phyloP scores from a whole-genome alignment of 2,329 filamentous ascomycete genomes.

The Blastomyces percursus region DNA sequence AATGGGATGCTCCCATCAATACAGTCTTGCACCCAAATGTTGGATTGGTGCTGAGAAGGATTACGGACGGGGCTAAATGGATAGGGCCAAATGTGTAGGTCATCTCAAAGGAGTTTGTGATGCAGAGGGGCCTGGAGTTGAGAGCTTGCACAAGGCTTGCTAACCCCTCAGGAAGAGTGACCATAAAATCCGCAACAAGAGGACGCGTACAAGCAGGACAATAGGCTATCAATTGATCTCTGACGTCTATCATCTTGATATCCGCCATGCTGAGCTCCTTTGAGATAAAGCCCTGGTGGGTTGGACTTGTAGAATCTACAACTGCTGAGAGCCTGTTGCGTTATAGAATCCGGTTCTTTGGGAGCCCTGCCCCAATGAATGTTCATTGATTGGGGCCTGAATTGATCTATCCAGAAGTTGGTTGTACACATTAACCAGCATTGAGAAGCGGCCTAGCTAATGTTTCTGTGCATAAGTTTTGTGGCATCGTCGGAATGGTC shows the following conservation, averaged over 20 bases:
- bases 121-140: conserved; percentile 9
- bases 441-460: background rate
- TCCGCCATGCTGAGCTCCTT: conserved; percentile 1
- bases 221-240: background rate
- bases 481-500: conserved; percentile 8
- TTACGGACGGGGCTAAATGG: conserved; percentile 8
- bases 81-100: conserved; percentile 12
- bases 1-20: conserved; percentile 13
- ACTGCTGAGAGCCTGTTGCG: background rate
- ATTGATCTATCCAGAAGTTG: conserved; percentile 7
- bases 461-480: conserved; percentile 7
- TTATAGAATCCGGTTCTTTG: conserved; percentile 2
- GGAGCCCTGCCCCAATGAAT: background rate
- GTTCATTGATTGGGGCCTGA: conserved; percentile 2
- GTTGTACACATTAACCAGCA: conserved; percentile 6
- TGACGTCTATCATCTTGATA: conserved; percentile 6
- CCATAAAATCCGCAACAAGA: conserved; percentile 13
- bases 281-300: conserved; percentile 1
- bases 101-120: conserved; percentile 11
- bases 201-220: background rate
- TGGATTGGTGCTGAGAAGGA: conserved; percentile 3
- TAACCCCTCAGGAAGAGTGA: conserved; percentile 9
- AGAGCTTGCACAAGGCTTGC: conserved; percentile 11
- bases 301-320: conserved; percentile 8
- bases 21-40: conserved; percentile 9